A percentile compares a stretch with the other conserved stretches of the same genome.
phyloP scores from a whole-genome alignment of 179 eudicot genomes.

The Carnegiea gigantea region DNA sequence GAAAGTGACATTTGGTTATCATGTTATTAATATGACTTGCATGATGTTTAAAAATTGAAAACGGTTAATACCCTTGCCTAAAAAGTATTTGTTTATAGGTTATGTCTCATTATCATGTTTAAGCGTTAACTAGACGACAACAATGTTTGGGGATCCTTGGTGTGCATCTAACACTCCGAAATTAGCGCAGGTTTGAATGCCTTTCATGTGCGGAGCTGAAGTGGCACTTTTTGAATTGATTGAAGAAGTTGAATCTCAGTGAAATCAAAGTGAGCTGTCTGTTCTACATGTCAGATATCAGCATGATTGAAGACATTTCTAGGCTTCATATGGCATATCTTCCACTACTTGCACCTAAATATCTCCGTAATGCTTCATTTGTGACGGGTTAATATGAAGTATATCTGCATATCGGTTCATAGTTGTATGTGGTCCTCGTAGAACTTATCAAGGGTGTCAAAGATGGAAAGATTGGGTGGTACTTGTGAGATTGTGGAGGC shows the following conservation, averaged over 20 bases:
- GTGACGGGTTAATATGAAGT: conserved; percentile 30
- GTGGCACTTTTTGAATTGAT: background rate
- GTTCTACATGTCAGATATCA: background rate
- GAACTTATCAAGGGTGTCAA: conserved; percentile 20
- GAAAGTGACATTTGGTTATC: background rate
- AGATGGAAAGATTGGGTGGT: conserved; percentile 36
- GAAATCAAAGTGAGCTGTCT: background rate
- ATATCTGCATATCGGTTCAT: conserved; percentile 13
- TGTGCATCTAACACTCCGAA: conserved; percentile 3
- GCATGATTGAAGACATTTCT: conserved; percentile 22
- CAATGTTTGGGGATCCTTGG: background rate
- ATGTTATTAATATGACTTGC: background rate
- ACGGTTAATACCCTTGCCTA: background rate
- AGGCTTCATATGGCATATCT: background rate
- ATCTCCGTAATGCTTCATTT: conserved; percentile 21
- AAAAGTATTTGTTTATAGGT: background rate
- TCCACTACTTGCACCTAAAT: conserved; percentile 10
- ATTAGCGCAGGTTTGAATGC: conserved; percentile 18
- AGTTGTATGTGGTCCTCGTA: conserved; percentile 4
- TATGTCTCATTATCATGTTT: background rate
- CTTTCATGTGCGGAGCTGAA: conserved; percentile 9
- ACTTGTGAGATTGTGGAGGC: conserved; percentile 55
- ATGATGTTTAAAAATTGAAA: background rate
- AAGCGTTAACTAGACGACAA: conserved; percentile 7
- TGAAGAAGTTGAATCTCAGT: conserved; percentile 4